A percentile compares a stretch with the other conserved stretches of the same genome.
These are phyloP conservation scores for Cyclocybe aegerita DNA, from an alignment of 768 basidiomycete species.

Conservation along the genomic window DNA sequence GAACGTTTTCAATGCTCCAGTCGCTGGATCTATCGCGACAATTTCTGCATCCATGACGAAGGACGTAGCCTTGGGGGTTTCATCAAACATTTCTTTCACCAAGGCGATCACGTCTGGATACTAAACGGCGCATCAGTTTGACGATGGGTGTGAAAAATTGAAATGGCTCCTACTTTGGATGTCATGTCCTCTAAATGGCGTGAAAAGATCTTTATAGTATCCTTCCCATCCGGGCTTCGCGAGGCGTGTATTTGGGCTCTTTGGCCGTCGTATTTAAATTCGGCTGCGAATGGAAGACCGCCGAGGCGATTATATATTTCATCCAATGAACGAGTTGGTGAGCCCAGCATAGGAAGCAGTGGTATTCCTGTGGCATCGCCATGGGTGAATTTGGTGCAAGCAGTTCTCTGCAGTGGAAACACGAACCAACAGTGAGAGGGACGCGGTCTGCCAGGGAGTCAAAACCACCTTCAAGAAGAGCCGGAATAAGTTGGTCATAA, in stretches of 20 bases:
- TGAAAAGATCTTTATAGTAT: constrained; percentile 70
- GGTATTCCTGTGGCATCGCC: constrained; percentile 57
- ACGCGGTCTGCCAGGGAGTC: constrained; percentile 59
- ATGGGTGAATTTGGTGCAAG: not conserved
- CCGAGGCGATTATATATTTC: constrained; percentile 79
- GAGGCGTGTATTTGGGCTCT: constrained; percentile 76
- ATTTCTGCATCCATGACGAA: constrained; percentile 88
- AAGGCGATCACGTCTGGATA: constrained; percentile 80
- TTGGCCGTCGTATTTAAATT: constrained; percentile 92
- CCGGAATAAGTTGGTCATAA: constrained; percentile 66
- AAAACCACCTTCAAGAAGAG: constrained; percentile 60
- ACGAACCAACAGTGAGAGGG: constrained; percentile 68
- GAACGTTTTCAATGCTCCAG: constrained; percentile 70
- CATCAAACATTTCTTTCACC: constrained; percentile 48
- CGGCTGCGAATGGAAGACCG: constrained; percentile 71
- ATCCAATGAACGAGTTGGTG: constrained; percentile 78
- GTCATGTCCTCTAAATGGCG: constrained; percentile 94
- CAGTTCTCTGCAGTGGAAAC: not conserved
- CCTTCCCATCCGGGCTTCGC: constrained; percentile 25
- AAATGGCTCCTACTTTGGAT: constrained; percentile 53
- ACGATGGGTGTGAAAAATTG: not conserved
- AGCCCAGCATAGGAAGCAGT: constrained; percentile 83
- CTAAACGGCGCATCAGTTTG: constrained; percentile 30
- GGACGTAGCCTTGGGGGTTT: constrained; percentile 42
- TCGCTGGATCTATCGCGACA: constrained; percentile 72